These are phyloP conservation scores for Alternaria sp. DNA, from an alignment of 2,329 filamentous ascomycete genomes.

Conservation along the genomic window DNA sequence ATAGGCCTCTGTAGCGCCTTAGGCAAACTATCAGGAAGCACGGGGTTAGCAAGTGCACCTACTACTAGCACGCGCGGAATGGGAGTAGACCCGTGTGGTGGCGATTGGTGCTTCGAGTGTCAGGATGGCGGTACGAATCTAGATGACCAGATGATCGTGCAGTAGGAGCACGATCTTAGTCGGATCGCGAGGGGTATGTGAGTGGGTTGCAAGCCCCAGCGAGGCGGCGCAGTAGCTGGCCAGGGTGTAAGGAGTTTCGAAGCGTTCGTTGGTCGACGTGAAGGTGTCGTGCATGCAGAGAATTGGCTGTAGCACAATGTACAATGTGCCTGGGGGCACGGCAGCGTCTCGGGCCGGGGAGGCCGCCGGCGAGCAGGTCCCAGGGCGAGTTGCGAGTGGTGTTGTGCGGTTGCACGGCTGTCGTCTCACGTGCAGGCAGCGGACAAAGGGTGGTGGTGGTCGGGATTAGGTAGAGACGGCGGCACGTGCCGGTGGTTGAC, in stretches of 20 bases:
- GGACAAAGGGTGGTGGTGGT: not conserved
- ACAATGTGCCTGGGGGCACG: not conserved
- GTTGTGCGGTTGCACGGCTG: not conserved
- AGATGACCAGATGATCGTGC: slow-evolving; percentile 14
- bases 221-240: not conserved
- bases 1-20: slow-evolving; percentile 1
- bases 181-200: slow-evolving; percentile 4
- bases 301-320: not conserved
- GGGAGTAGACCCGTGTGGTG: not conserved
- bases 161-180: slow-evolving; percentile 9
- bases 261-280: slow-evolving; percentile 10
- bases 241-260: not conserved
- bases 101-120: not conserved
- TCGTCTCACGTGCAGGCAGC: slow-evolving; percentile 7
- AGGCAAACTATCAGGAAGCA: slow-evolving; percentile 1
- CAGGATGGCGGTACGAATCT: slow-evolving; percentile 3
- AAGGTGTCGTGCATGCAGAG: slow-evolving; percentile 7
- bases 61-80: not conserved
- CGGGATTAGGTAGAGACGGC: not conserved
- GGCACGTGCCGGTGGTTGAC: slow-evolving; percentile 5
- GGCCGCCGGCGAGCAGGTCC: slow-evolving; percentile 5
- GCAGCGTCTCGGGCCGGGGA: slow-evolving; percentile 1
- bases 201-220: slow-evolving; percentile 2
- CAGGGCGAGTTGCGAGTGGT: slow-evolving; percentile 1
- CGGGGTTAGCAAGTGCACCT: not conserved